phyloP scores from a whole-genome alignment of 805 yeast genomes.

The Candida takata region DNA sequence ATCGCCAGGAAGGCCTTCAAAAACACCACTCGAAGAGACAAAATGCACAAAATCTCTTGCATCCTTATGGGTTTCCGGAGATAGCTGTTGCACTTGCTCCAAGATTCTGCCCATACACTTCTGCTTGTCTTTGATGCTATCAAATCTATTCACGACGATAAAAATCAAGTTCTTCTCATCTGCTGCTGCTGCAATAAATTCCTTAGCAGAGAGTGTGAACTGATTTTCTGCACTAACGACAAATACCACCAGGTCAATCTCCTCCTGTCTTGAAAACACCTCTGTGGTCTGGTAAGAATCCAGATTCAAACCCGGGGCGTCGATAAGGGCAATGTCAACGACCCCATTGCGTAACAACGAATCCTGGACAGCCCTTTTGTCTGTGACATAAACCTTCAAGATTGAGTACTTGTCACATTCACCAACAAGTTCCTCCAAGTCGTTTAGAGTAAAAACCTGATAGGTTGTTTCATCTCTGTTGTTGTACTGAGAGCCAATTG shows the following conservation, averaged over 20 bases:
- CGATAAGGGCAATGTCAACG: constrained; percentile 86
- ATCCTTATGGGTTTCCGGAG: constrained; percentile 88
- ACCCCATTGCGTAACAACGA: constrained; percentile 83
- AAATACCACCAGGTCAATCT: constrained; percentile 91
- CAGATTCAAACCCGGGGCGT: constrained; percentile 94
- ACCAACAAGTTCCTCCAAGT: constrained; percentile 63
- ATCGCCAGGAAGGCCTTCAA: constrained; percentile 29
- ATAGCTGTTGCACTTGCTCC: constrained; percentile 75
- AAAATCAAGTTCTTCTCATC: constrained; percentile 87
- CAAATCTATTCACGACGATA: constrained; percentile 90
- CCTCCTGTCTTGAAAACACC: constrained; percentile 93
- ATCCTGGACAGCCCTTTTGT: constrained; percentile 55
- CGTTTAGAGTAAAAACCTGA: constrained; percentile 43
- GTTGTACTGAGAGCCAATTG: constrained; percentile 37
- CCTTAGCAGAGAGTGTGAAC: constrained; percentile 89
- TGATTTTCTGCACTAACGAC: constrained; percentile 96
- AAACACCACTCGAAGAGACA: constrained; percentile 57
- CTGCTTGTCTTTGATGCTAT: constrained; percentile 72
- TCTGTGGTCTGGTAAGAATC: constrained; percentile 93
- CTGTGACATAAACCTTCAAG: constrained; percentile 77
- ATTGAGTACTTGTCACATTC: constrained; percentile 65
- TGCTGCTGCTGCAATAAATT: constrained; percentile 85
- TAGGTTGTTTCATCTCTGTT: constrained; percentile 59
- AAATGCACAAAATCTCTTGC: constrained; percentile 91
- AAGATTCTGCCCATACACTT: constrained; percentile 71